These are phyloP conservation scores for Stagonosporopsis cucurbitacearum DNA, from an alignment of 2,329 filamentous ascomycete species.

Conservation along the genomic window DNA sequence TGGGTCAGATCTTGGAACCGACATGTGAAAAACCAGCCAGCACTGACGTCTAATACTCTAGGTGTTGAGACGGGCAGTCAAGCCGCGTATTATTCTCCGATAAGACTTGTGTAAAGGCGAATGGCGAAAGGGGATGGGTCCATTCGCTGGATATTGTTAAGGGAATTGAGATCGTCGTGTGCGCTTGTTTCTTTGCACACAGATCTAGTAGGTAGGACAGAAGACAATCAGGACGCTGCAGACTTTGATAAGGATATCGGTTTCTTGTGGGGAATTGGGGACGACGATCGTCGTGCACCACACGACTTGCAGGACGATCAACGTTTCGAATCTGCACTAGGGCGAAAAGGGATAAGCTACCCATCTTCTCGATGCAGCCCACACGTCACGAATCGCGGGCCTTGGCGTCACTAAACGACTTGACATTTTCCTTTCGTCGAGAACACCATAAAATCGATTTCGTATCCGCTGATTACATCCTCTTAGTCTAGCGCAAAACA, in stretches of 20 bases:
- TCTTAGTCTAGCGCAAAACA: conserved; percentile 60
- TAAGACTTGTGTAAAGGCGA: not conserved
- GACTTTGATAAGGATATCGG: not conserved
- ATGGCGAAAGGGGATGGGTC: not conserved
- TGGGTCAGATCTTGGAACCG: conserved; percentile 37
- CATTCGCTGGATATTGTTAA: not conserved
- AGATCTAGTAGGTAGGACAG: not conserved
- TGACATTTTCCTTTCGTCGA: not conserved
- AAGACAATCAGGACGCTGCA: not conserved
- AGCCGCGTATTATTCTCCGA: conserved; percentile 5
- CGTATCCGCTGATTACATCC: not conserved
- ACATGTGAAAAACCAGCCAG: conserved; percentile 28
- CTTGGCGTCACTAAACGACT: not conserved
- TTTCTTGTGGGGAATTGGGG: conserved; percentile 5
- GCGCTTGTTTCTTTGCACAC: not conserved
- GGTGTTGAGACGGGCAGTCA: not conserved
- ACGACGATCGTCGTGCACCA: conserved; percentile 9
- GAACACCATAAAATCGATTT: not conserved
- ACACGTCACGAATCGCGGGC: conserved; percentile 12
- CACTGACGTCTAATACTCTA: not conserved
- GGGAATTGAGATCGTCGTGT: too few relatives aligned
- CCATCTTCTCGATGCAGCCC: not conserved
- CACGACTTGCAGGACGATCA: conserved; percentile 10
- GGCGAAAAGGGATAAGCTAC: not conserved
- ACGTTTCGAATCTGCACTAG: conserved; percentile 15